A percentile compares a stretch with the other conserved stretches of the same genome.
Conservation (phyloP, 352 stramenopile genomes). For the Pythium rishiriense region DNA sequence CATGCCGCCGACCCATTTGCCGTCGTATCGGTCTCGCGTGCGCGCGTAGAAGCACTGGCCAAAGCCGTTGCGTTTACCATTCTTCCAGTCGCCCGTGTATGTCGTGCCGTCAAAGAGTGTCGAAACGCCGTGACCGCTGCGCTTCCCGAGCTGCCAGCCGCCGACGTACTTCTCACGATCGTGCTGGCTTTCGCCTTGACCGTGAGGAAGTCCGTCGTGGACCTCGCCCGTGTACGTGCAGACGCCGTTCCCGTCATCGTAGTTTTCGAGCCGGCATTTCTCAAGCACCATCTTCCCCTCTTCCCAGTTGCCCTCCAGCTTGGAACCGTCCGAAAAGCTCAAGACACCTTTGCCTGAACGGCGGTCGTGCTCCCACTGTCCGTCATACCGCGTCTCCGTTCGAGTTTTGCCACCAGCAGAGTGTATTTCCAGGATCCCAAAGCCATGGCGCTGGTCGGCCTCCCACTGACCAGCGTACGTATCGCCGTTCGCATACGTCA, state of each 20-base stretch:
- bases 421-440: conserved; percentile 44
- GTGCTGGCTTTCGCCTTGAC: conserved; percentile 53
- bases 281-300: conserved; percentile 21
- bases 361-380: conserved; percentile 60
- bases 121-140: conserved; percentile 48
- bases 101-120: conserved; percentile 76
- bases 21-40: conserved; percentile 67
- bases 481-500: conserved; percentile 50
- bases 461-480: conserved; percentile 58
- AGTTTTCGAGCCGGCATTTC: conserved; percentile 41
- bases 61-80: conserved; percentile 83
- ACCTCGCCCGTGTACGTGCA: conserved; percentile 58
- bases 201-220: conserved; percentile 45
- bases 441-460: conserved; percentile 46
- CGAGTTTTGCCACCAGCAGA: conserved; percentile 4
- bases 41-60: conserved; percentile 58
- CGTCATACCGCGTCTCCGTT: conserved; percentile 58
- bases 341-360: conserved; percentile 64
- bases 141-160: conserved; percentile 43
- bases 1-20: conserved; percentile 83
- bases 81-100: conserved; percentile 84
- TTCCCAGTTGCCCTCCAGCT: conserved; percentile 43
- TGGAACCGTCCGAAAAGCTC: conserved; percentile 55
- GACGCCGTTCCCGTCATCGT: conserved; percentile 46
- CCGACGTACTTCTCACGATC: conserved; percentile 53